These are phyloP conservation scores for Cystofilobasidium bisporidii DNA, from an alignment of 768 basidiomycete genomes.

Conservation along the genomic window DNA sequence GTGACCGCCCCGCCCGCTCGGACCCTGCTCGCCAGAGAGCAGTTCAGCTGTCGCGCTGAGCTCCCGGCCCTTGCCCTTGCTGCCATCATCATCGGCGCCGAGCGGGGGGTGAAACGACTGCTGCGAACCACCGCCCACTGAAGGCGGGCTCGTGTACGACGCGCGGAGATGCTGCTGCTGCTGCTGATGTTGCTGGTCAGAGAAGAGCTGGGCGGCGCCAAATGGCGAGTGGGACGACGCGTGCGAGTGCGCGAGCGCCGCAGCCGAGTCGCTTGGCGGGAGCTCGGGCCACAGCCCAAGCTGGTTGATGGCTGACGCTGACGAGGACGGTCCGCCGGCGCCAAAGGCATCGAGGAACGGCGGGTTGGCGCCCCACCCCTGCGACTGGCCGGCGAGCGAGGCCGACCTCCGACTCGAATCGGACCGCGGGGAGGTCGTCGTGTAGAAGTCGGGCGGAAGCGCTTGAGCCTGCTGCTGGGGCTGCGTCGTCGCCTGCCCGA, in stretches of 20 bases:
- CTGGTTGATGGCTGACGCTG: neutral
- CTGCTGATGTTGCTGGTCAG: neutral
- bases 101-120: neutral
- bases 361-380: neutral
- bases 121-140: neutral
- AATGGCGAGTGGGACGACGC: neutral
- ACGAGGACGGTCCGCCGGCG: neutral
- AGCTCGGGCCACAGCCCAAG: conserved; percentile 2
- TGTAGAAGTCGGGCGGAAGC: neutral
- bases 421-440: neutral
- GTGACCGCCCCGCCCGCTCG: neutral
- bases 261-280: neutral
- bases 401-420: neutral
- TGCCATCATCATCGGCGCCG: neutral
- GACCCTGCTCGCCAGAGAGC: neutral
- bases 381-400: neutral
- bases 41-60: neutral
- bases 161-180: neutral
- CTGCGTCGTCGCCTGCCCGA: neutral
- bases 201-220: neutral
- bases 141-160: neutral
- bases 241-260: neutral
- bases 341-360: neutral
- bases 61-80: neutral
- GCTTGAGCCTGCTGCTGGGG: neutral